A percentile compares a stretch with the other conserved stretches of the same genome.
Evolutionary conservation across 2,329 filamentous ascomycete genomes (phyloP).

Genomic region (Exophiala bonariae): DNA sequence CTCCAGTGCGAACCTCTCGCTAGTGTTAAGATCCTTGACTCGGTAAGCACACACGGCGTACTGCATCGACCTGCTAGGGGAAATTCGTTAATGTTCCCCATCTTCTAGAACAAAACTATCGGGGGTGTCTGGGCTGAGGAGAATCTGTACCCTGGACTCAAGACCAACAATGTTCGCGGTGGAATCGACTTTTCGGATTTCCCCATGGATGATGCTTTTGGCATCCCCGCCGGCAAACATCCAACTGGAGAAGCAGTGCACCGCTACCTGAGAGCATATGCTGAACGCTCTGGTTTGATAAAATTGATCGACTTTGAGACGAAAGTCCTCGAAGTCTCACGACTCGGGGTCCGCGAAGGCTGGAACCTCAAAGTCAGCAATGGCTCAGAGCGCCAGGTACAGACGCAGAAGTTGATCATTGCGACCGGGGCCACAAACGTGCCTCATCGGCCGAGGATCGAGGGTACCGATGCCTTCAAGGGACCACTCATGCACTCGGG

Average conservation of each 20-base stretch:
- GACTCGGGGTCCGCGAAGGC: slow-evolving; percentile 38
- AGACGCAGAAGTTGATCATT: slow-evolving; percentile 51
- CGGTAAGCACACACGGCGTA: slow-evolving; percentile 12
- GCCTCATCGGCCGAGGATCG: slow-evolving; percentile 48
- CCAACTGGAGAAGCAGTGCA: slow-evolving; percentile 59
- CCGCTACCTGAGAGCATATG: slow-evolving; percentile 58
- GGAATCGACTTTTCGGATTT: slow-evolving; percentile 75
- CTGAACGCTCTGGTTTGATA: slow-evolving; percentile 53
- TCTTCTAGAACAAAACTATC: slow-evolving; percentile 22
- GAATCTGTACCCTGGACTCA: slow-evolving; percentile 66
- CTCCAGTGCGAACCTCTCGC: slow-evolving; percentile 23
- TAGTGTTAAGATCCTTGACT: slow-evolving; percentile 21
- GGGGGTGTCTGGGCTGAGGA: slow-evolving; percentile 72
- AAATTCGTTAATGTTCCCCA: no score
- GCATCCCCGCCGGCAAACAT: slow-evolving; percentile 54
- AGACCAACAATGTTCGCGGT: slow-evolving; percentile 72
- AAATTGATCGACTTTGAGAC: slow-evolving; percentile 53
- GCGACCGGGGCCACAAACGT: slow-evolving; percentile 59
- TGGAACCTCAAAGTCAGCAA: slow-evolving; percentile 42
- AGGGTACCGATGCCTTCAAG: slow-evolving; percentile 48
- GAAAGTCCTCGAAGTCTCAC: slow-evolving; percentile 50
- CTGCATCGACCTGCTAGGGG: not conserved
- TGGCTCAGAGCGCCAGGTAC: slow-evolving; percentile 24
- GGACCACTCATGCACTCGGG: slow-evolving; percentile 53
- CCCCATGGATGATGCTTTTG: slow-evolving; percentile 62